Percentiles rank a stretch among this genome's conserved stretches.
These are phyloP conservation scores for Aspergillus aculeatus DNA, from an alignment of 2,329 filamentous ascomycete species.

Conservation along the genomic window DNA sequence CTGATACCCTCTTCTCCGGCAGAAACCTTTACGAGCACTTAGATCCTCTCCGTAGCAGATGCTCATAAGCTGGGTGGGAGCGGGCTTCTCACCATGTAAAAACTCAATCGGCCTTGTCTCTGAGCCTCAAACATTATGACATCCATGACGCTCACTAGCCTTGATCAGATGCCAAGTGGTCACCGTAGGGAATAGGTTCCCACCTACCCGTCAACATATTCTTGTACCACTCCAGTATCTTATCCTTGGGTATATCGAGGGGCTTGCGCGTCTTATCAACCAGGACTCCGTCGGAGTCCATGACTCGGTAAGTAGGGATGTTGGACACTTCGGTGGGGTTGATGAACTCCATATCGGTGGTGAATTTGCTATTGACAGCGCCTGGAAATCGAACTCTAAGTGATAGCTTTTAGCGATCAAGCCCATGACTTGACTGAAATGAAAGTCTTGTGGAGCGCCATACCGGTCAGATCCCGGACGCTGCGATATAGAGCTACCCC, in stretches of 20 bases:
- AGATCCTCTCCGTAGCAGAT: slow-evolving; percentile 13
- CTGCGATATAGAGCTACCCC: slow-evolving; percentile 57
- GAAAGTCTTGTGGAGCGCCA: slow-evolving; percentile 16
- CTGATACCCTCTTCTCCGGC: slow-evolving; percentile 93
- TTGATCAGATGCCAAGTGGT: slow-evolving; percentile 14
- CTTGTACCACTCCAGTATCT: slow-evolving; percentile 61
- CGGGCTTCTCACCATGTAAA: slow-evolving; percentile 75
- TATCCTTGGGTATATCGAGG: slow-evolving; percentile 62
- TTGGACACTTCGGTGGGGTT: slow-evolving; percentile 69
- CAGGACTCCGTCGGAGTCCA: slow-evolving; percentile 82
- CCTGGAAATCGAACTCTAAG: slow-evolving; percentile 73
- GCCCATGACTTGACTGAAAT: background rate
- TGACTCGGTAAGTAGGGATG: slow-evolving; percentile 86
- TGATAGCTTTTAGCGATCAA: slow-evolving; percentile 12
- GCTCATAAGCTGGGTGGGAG: background rate
- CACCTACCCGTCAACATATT: slow-evolving; percentile 60
- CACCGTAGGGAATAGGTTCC: background rate
- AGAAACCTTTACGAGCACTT: slow-evolving; percentile 53
- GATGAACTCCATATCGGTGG: slow-evolving; percentile 73
- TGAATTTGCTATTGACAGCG: slow-evolving; percentile 93
- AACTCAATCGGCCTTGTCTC: slow-evolving; percentile 86
- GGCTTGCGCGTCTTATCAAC: slow-evolving; percentile 70
- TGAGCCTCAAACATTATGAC: slow-evolving; percentile 98
- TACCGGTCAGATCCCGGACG: slow-evolving; percentile 61
- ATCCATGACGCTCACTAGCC: slow-evolving; percentile 77